A percentile compares a stretch with the other conserved stretches of the same genome.
Conservation (phyloP, 768 basidiomycete genomes). For the Auriscalpium vulgare region DNA sequence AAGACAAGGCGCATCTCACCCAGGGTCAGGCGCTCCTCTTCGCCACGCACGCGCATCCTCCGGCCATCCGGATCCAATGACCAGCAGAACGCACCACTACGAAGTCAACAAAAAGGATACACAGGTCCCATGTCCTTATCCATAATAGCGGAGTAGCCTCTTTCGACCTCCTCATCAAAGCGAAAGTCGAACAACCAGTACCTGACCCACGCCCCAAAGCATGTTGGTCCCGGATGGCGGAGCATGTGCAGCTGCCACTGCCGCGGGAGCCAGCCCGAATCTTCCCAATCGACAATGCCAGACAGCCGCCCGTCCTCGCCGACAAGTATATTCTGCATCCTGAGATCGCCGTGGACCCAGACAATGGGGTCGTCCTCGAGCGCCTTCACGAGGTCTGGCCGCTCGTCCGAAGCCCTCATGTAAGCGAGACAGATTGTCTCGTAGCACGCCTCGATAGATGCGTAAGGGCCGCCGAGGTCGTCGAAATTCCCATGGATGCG, state of each 20-base stretch:
- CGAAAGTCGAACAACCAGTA: too few species aligned
- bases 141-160: too few species aligned
- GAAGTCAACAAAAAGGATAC: too few species aligned
- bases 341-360: slow-evolving; percentile 11
- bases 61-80: too few species aligned
- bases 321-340: slow-evolving; percentile 18
- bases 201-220: too few species aligned
- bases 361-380: slow-evolving; percentile 1
- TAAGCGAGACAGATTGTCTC: background rate
- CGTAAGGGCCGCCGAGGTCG: slow-evolving; percentile 14
- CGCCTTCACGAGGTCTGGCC: background rate
- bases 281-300: slow-evolving; percentile 21
- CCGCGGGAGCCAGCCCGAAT: slow-evolving; percentile 18
- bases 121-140: too few species aligned
- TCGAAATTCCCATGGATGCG: background rate
- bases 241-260: slow-evolving; percentile 15
- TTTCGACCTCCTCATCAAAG: too few species aligned
- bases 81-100: too few species aligned
- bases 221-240: background rate
- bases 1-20: too few species aligned
- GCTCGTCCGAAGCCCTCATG: background rate
- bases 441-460: slow-evolving; percentile 16
- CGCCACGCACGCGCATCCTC: too few species aligned
- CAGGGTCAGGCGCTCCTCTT: too few species aligned
- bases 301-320: slow-evolving; percentile 14